phyloP scores from a whole-genome alignment of 1,139 yeast genomes.

The Neolecta irregularis region DNA sequence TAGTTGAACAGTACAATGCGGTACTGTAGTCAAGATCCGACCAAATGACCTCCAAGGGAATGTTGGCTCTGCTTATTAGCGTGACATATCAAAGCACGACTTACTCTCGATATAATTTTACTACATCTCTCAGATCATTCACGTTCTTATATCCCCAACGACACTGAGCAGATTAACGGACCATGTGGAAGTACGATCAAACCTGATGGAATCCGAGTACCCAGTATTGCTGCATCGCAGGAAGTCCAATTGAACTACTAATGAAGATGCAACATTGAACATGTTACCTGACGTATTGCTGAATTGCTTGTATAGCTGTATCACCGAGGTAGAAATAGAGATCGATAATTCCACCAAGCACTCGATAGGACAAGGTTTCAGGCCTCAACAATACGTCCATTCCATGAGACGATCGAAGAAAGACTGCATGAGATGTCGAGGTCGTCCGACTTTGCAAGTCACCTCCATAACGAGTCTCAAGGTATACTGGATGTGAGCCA shows the following conservation, averaged over 20 bases:
- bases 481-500: slow-evolving; percentile 22
- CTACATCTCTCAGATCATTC: slow-evolving; percentile 57
- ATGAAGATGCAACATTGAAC: too few species aligned
- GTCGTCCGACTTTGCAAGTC: background rate
- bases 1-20: slow-evolving; percentile 39
- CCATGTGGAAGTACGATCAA: too few species aligned
- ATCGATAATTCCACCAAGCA: slow-evolving; percentile 21
- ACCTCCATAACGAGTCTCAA: slow-evolving; percentile 19
- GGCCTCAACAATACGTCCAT: slow-evolving; percentile 19
- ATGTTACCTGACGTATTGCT: slow-evolving; percentile 21
- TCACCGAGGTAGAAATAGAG: slow-evolving; percentile 27
- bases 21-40: slow-evolving; percentile 80
- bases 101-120: slow-evolving; percentile 55
- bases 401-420: slow-evolving; percentile 17
- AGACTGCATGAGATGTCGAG: slow-evolving; percentile 17
- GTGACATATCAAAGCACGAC: too few species aligned
- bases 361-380: slow-evolving; percentile 20
- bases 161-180: too few species aligned
- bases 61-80: too few species aligned
- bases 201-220: slow-evolving; percentile 82
- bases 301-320: slow-evolving; percentile 23
- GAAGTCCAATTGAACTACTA: slow-evolving; percentile 22
- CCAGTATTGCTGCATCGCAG: slow-evolving; percentile 25
- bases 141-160: slow-evolving; percentile 92
- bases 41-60: slow-evolving; percentile 90